A percentile compares a stretch with the other conserved stretches of the same genome.
phyloP scores from a whole-genome alignment of 129 eudicot species.

The Escallonia herrerae region DNA sequence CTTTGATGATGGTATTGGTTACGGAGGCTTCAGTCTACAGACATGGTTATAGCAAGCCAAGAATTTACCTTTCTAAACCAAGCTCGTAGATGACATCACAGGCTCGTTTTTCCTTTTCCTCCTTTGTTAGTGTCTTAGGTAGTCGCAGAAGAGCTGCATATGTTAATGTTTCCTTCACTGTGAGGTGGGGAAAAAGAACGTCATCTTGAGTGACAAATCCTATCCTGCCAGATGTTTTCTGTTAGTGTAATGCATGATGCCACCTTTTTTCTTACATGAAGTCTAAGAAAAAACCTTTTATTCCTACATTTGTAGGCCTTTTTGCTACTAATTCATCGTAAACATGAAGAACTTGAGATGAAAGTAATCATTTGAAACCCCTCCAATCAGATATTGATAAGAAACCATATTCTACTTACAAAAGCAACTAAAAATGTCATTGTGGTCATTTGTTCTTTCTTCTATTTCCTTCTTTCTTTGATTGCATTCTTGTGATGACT shows the following conservation, averaged over 20 bases:
- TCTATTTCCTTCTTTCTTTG: no score
- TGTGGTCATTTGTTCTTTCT: no score
- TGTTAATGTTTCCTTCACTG: conserved; percentile 77
- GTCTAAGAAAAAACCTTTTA: background rate
- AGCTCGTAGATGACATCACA: conserved; percentile 71
- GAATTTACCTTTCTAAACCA: conserved; percentile 68
- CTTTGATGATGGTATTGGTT: background rate
- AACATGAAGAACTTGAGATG: background rate
- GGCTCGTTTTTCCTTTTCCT: conserved; percentile 77
- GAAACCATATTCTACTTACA: no score
- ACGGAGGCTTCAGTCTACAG: no score
- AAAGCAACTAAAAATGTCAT: no score
- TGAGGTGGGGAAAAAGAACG: conserved; percentile 81
- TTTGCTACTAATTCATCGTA: background rate
- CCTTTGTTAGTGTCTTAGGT: conserved; percentile 53
- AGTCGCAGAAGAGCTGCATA: conserved; percentile 78
- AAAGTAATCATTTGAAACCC: no score
- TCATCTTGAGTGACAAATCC: conserved; percentile 98
- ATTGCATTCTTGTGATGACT: no score
- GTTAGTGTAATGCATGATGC: background rate
- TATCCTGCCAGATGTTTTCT: conserved; percentile 47
- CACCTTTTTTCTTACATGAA: background rate
- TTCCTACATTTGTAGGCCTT: background rate
- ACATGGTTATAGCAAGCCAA: background rate
- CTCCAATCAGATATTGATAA: no score